These are phyloP conservation scores for Quercus mongolica DNA, from an alignment of 306 rosid genomes.

Conservation along the genomic window DNA sequence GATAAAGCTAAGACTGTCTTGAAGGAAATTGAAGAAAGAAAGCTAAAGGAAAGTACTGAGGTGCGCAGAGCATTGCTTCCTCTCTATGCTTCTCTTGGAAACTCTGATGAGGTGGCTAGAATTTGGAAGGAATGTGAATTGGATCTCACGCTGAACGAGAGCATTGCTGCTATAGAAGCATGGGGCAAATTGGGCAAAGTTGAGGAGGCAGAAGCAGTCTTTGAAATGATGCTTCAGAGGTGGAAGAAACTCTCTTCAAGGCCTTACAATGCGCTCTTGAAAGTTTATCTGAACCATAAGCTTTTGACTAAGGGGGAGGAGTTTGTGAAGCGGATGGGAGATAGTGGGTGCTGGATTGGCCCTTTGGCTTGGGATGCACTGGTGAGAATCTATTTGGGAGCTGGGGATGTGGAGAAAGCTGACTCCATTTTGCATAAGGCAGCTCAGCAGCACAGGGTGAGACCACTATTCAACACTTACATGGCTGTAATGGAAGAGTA, in stretches of 20 bases:
- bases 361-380: conserved; percentile 20
- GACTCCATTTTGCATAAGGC: conserved; percentile 16
- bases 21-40: conserved; percentile 12
- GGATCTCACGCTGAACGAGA: neutral
- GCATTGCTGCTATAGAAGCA: conserved; percentile 9
- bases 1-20: conserved; percentile 17
- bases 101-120: conserved; percentile 15
- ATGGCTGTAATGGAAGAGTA: conserved; percentile 14
- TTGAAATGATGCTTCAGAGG: conserved; percentile 8
- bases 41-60: neutral
- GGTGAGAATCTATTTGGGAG: conserved; percentile 14
- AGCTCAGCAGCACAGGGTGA: neutral
- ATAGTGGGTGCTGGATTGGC: conserved; percentile 4
- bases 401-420: conserved; percentile 13
- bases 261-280: conserved; percentile 7
- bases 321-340: neutral
- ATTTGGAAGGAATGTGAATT: conserved; percentile 7
- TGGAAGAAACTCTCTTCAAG: conserved; percentile 18
- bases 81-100: conserved; percentile 19
- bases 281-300: conserved; percentile 12
- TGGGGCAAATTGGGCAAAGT: conserved; percentile 23
- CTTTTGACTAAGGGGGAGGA: conserved; percentile 10
- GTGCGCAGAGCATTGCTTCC: neutral
- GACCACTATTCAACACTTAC: conserved; percentile 5
- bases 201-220: conserved; percentile 21